These are phyloP conservation scores for Fraxinus excelsior DNA, from an alignment of 257 asterid species.

Conservation along the genomic window DNA sequence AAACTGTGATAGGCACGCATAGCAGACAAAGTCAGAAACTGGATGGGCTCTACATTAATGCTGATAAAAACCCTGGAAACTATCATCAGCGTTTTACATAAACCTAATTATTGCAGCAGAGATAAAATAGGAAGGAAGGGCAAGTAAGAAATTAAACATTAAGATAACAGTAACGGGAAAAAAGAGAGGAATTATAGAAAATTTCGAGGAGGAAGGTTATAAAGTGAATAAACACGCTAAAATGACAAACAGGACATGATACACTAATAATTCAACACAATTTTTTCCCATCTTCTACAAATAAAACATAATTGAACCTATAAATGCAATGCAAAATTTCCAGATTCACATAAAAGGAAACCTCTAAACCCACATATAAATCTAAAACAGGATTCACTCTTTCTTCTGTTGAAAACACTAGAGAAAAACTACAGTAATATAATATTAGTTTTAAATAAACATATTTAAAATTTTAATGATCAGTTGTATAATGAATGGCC, in stretches of 20 bases:
- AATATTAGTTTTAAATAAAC: not conserved
- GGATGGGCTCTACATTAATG: not conserved
- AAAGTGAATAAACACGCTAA: not conserved
- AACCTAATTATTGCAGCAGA: not conserved
- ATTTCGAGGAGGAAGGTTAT: not conserved
- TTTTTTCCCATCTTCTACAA: not conserved
- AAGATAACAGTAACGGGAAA: not conserved
- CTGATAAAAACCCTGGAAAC: not conserved
- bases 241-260: not conserved
- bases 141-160: not conserved
- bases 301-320: not conserved
- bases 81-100: not conserved
- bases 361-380: not conserved
- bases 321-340: not conserved
- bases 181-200: not conserved
- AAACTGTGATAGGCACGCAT: not conserved
- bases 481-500: not conserved
- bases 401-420: not conserved
- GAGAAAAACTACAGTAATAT: not conserved
- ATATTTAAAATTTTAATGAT: not conserved
- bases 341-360: not conserved
- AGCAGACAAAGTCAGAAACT: not conserved
- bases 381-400: not conserved
- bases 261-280: not conserved
- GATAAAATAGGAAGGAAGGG: not conserved